Conservation (phyloP, 2,329 filamentous ascomycete species). For the Colletotrichum agaves region DNA sequence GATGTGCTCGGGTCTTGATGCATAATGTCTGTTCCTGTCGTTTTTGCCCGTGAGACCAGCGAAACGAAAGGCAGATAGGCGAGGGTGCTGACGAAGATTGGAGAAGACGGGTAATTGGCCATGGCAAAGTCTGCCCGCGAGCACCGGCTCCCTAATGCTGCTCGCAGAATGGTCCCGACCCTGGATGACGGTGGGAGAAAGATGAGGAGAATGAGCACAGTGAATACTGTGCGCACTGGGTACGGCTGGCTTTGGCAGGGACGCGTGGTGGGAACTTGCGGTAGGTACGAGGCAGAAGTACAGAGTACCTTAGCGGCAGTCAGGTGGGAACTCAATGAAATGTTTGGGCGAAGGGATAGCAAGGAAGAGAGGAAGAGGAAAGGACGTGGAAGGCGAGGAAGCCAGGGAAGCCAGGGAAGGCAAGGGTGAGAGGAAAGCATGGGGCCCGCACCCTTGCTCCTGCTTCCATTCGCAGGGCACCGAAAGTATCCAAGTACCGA, state of each 20-base stretch:
- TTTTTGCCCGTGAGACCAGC: not conserved
- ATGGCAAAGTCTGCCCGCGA: constrained; percentile 7
- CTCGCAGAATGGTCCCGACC: constrained; percentile 32
- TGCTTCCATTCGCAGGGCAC: not conserved
- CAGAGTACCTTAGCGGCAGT: not conserved
- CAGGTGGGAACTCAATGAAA: constrained; percentile 9
- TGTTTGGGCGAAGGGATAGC: constrained; percentile 5
- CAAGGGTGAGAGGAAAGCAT: not conserved
- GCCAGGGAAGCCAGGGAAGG: constrained; percentile 3
- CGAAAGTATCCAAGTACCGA: constrained; percentile 11
- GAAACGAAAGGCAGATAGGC: not conserved
- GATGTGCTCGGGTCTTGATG: not conserved
- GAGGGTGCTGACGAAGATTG: not conserved
- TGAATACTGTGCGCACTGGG: constrained; percentile 6
- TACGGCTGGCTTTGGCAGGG: not conserved
- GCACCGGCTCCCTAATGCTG: constrained; percentile 8
- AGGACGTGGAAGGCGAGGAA: constrained; percentile 21
- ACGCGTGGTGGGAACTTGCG: not conserved
- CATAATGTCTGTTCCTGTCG: not conserved
- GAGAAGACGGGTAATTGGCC: not conserved
- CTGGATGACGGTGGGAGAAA: constrained; percentile 5
- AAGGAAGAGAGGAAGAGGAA: constrained; percentile 7
- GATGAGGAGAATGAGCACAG: constrained; percentile 6
- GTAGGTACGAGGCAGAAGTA: constrained; percentile 6
- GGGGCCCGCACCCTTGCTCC: constrained; percentile 17